A percentile compares a stretch with the other conserved stretches of the same genome.
These are phyloP conservation scores for Pistacia atlantica DNA, from an alignment of 345 rosid genomes.

Conservation along the genomic window DNA sequence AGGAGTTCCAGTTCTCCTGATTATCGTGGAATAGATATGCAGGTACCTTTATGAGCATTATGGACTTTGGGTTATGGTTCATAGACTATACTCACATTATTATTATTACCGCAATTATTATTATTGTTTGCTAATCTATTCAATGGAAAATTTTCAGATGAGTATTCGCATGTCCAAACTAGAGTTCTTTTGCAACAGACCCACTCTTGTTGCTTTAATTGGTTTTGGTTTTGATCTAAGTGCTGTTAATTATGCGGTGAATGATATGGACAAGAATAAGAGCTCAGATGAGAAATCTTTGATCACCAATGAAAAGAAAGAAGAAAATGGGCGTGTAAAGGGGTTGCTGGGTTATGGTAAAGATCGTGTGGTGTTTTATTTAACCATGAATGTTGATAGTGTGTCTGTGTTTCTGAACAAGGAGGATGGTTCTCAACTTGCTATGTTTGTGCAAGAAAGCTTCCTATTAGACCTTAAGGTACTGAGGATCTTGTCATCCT, in stretches of 20 bases:
- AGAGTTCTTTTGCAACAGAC: conserved; percentile 95
- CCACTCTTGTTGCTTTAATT: conserved; percentile 92
- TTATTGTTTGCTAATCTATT: conserved; percentile 31
- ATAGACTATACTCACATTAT: conserved; percentile 12
- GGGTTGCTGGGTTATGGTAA: conserved; percentile 95
- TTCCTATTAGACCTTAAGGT: conserved; percentile 93
- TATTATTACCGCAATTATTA: not conserved
- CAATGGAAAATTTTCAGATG: conserved; percentile 66
- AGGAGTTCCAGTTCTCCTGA: conserved; percentile 75
- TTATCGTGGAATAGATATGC: conserved; percentile 90
- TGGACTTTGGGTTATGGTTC: conserved; percentile 15
- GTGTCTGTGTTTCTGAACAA: conserved; percentile 89
- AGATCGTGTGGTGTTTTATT: conserved; percentile 85
- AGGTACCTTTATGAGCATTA: conserved; percentile 54
- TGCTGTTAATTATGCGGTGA: conserved; percentile 34
- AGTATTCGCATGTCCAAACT: conserved; percentile 92
- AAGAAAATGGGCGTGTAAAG: conserved; percentile 69
- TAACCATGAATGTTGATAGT: conserved; percentile 86
- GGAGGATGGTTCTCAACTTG: conserved; percentile 97
- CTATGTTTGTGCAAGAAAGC: conserved; percentile 93
- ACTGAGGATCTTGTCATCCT: conserved; percentile 19
- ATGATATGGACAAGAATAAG: conserved; percentile 34
- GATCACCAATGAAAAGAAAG: conserved; percentile 61
- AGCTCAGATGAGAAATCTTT: conserved; percentile 47
- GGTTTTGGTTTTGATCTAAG: conserved; percentile 88